Evolutionary conservation across 345 rosid species (phyloP).

Genomic region (Populus pruinosa): DNA sequence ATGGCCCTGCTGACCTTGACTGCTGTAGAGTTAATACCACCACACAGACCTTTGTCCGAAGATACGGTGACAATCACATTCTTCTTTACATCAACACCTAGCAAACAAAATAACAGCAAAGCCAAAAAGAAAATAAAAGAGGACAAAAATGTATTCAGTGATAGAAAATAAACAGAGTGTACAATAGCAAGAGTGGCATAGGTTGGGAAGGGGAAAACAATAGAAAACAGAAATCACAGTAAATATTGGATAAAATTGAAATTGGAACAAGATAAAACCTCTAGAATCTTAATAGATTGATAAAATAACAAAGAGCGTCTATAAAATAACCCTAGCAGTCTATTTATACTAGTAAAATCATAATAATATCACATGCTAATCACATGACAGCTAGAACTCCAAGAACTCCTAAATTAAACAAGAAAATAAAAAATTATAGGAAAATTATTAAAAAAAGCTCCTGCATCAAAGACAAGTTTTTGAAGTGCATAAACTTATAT

Average conservation of each 20-base stretch:
- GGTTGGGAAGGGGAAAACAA: background rate
- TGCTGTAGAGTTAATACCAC: slow-evolving; percentile 92
- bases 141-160: background rate
- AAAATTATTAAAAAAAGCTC: no score
- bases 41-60: slow-evolving; percentile 98
- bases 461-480: background rate
- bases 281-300: no score
- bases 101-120: slow-evolving; percentile 1
- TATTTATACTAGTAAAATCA: no score
- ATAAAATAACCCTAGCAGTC: no score
- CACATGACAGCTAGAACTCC: no score
- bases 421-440: no score
- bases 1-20: slow-evolving; percentile 81
- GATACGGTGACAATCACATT: slow-evolving; percentile 85
- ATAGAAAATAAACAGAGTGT: background rate
- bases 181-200: background rate
- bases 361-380: no score
- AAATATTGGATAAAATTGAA: no score
- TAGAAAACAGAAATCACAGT: background rate
- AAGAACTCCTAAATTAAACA: no score
- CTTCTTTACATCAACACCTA: slow-evolving; percentile 93
- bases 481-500: background rate
- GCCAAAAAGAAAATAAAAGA: background rate
- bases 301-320: no score
- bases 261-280: no score